These are phyloP conservation scores for Eleusine indica DNA, from an alignment of 176 grass and related monocot species.

Conservation along the genomic window DNA sequence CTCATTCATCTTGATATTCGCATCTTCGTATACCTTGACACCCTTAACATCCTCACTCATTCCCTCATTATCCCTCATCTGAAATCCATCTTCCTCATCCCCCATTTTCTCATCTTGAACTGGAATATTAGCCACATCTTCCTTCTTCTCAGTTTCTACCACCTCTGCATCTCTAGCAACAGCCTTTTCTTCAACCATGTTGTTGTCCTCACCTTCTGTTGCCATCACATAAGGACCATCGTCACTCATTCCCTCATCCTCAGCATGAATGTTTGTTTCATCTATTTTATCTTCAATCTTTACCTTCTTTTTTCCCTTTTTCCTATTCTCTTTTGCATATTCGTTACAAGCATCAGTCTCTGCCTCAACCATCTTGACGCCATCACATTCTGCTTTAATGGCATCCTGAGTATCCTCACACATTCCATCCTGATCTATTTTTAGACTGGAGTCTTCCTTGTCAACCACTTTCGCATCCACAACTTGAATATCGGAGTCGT, in stretches of 20 bases:
- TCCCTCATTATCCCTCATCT: not conserved
- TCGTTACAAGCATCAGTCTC: slow-evolving; percentile 18
- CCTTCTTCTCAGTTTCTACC: not conserved
- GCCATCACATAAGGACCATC: not conserved
- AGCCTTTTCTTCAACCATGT: slow-evolving; percentile 17
- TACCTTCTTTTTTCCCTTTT: not conserved
- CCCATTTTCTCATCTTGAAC: not conserved
- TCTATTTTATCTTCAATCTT: not conserved
- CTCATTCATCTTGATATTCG: not conserved
- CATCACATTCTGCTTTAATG: not conserved
- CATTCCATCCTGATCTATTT: not conserved
- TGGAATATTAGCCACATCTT: not conserved
- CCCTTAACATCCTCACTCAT: not conserved
- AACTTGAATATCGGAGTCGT: not conserved
- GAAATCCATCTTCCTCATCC: not conserved
- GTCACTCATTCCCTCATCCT: no score
- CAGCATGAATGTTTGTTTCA: not conserved
- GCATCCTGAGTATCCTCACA: not conserved
- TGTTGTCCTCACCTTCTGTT: slow-evolving; percentile 19
- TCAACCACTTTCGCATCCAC: slow-evolving; percentile 1
- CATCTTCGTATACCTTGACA: not conserved
- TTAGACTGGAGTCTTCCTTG: not conserved
- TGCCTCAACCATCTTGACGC: slow-evolving; percentile 30
- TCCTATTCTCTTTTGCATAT: not conserved
- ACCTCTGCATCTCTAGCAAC: slow-evolving; percentile 7